phyloP scores from a whole-genome alignment of 2,329 filamentous ascomycete genomes.

The Fusarium sp. region DNA sequence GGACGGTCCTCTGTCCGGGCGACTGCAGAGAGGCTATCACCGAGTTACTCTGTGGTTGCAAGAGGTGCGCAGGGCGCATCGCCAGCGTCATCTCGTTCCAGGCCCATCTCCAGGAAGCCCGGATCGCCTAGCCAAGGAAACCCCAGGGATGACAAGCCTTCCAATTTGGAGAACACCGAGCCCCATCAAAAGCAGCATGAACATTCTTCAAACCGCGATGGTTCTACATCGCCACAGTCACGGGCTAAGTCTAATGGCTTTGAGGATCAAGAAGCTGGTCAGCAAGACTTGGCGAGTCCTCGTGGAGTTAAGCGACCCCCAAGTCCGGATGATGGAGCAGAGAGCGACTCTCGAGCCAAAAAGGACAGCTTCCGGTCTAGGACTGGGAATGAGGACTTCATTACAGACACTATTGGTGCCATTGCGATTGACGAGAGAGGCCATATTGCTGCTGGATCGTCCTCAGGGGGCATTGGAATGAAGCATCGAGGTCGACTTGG shows the following conservation, averaged over 20 bases:
- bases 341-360: conserved; percentile 13
- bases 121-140: conserved; percentile 5
- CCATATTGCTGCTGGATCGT: conserved; percentile 92
- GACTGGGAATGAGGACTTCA: conserved; percentile 63
- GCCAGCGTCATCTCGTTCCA: conserved; percentile 17
- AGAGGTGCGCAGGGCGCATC: conserved; percentile 13
- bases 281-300: conserved; percentile 28
- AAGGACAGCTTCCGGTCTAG: conserved; percentile 35
- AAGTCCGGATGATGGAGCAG: conserved; percentile 28
- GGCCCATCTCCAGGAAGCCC: conserved; percentile 6
- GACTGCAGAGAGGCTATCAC: conserved; percentile 23
- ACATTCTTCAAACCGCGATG: conserved; percentile 24
- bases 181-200: conserved; percentile 9
- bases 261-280: neutral
- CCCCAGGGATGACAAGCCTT: conserved; percentile 9
- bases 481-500: conserved; percentile 93
- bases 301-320: conserved; percentile 51
- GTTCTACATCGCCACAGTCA: conserved; percentile 24
- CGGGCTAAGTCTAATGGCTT: neutral
- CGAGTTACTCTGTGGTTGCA: conserved; percentile 28
- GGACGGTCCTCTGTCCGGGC: conserved; percentile 13
- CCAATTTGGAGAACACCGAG: conserved; percentile 1
- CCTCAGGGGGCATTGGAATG: conserved; percentile 98
- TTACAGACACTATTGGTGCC: conserved; percentile 95
- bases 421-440: conserved; percentile 90